Base-by-base conservation (phyloP, 225 moss, liverwort and hornwort genomes). In the Lunularia cruciata region DNA sequence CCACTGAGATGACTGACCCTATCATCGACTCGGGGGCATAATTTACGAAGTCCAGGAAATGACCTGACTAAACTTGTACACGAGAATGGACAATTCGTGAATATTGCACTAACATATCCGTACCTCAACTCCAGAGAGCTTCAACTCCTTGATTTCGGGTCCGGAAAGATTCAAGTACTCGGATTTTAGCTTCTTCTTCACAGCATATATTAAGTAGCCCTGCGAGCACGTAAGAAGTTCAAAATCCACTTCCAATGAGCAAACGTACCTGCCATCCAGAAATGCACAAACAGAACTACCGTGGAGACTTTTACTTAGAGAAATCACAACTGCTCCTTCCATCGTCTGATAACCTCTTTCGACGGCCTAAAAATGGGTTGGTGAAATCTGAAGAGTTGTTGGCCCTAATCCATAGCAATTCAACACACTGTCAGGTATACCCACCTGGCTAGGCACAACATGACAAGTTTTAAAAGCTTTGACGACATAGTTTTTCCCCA, bases 391-490 rank as follows among this genome's bases (percentile, higher is more conserved):
- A n/a, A n/a, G n/a, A n/a, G n/a, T n/a, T n/a, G n/a, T n/a, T 48
- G 47, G 47, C 2, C 9, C 19, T 48, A 48, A 5, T 19, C 4
- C 3, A 56, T 4, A 3, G 5, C 8, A 20, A 28, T 56, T 28
- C 23, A 56, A 63, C 8, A 28, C 2, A 45, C 18, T 47, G 15
- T 2, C n/a, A 46, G 31, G 22, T 42, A 25, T 39, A 16, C 33
- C 28, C 43, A 98, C 93, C 91, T 98, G 98, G 68, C 98, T 93
- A 7, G 93, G 93, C 16, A 98, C 83, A 46, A 85, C 89, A 74
- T 98, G 98, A 49, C 91, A 91, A 13, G 98, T 93, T 56, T 84
- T 86, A 73, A 98, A 98, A 61, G 93, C 82, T 74, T 93, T 93
- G 7, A 93, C 85, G 18, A 88, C 73, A 70, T 86, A 83, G n/a